Percentiles rank a stretch among this genome's conserved stretches.
Conservation (phyloP, 1,139 yeast species). For the Yamadazyma oceani region DNA sequence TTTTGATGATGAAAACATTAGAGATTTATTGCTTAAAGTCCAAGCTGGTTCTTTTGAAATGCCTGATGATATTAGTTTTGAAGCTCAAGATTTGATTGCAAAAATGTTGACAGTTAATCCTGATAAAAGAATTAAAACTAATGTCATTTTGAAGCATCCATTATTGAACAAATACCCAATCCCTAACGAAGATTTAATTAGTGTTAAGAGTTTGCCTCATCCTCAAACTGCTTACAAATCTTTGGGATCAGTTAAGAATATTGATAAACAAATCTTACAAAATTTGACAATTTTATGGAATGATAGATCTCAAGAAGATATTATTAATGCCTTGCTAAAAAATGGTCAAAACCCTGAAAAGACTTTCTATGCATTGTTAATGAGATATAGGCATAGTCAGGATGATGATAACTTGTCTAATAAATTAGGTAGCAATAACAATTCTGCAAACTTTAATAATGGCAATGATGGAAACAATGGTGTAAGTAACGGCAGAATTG, state of each 20-base stretch:
- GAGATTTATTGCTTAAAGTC: slow-evolving; percentile 67
- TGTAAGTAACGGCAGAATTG: slow-evolving; percentile 22
- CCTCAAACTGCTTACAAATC: slow-evolving; percentile 60
- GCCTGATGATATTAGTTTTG: slow-evolving; percentile 63
- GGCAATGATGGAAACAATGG: slow-evolving; percentile 16
- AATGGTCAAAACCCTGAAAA: slow-evolving; percentile 69
- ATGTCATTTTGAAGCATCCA: slow-evolving; percentile 75
- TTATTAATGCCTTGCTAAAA: slow-evolving; percentile 51
- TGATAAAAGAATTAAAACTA: slow-evolving; percentile 67
- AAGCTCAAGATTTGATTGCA: slow-evolving; percentile 70
- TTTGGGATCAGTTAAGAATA: slow-evolving; percentile 45
- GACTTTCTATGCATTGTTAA: slow-evolving; percentile 67
- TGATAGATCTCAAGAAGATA: slow-evolving; percentile 60
- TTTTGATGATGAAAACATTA: slow-evolving; percentile 77
- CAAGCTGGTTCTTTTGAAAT: slow-evolving; percentile 74
- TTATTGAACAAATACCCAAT: slow-evolving; percentile 62
- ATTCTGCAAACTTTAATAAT: slow-evolving; percentile 16
- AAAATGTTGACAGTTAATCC: slow-evolving; percentile 84
- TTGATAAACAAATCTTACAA: slow-evolving; percentile 64
- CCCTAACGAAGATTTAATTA: slow-evolving; percentile 49
- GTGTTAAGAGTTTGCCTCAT: slow-evolving; percentile 58
- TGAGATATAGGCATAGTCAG: slow-evolving; percentile 54
- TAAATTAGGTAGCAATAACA: slow-evolving; percentile 1
- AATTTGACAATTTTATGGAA: slow-evolving; percentile 76
- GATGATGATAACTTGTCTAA: slow-evolving; percentile 19